These are phyloP conservation scores for Lactarius trivialis DNA, from an alignment of 768 basidiomycete species.

Conservation along the genomic window DNA sequence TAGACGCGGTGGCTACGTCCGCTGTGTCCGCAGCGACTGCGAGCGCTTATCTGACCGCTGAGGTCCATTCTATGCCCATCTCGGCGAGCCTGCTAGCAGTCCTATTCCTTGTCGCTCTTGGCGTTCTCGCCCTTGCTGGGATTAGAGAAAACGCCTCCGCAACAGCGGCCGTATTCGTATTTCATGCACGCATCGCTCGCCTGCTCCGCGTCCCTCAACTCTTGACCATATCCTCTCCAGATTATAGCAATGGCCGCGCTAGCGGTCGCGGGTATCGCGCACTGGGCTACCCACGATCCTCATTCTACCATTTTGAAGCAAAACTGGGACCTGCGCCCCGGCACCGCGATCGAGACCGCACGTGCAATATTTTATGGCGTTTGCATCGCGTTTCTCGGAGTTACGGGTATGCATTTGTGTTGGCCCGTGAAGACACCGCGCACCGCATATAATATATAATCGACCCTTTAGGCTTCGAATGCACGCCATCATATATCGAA, in stretches of 20 bases:
- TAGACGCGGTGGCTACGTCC: conserved; percentile 21
- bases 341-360: conserved; percentile 9
- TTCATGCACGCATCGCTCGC: conserved; percentile 11
- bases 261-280: conserved; percentile 7
- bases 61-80: conserved; percentile 16
- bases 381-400: conserved; percentile 22
- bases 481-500: conserved; percentile 22
- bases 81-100: conserved; percentile 14
- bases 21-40: conserved; percentile 23
- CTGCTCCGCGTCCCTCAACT: neutral
- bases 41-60: conserved; percentile 20
- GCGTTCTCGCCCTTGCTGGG: conserved; percentile 20
- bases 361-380: conserved; percentile 20
- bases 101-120: conserved; percentile 16
- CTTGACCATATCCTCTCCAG: conserved; percentile 3
- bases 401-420: conserved; percentile 15
- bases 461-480: conserved; percentile 20
- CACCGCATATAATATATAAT: neutral
- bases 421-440: neutral
- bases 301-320: conserved; percentile 16
- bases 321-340: conserved; percentile 20
- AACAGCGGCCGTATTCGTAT: conserved; percentile 19
- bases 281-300: conserved; percentile 20
- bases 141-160: conserved; percentile 19
- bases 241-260: conserved; percentile 17